phyloP scores from a whole-genome alignment of 352 stramenopile genomes.

The Pythium apleroticum region DNA sequence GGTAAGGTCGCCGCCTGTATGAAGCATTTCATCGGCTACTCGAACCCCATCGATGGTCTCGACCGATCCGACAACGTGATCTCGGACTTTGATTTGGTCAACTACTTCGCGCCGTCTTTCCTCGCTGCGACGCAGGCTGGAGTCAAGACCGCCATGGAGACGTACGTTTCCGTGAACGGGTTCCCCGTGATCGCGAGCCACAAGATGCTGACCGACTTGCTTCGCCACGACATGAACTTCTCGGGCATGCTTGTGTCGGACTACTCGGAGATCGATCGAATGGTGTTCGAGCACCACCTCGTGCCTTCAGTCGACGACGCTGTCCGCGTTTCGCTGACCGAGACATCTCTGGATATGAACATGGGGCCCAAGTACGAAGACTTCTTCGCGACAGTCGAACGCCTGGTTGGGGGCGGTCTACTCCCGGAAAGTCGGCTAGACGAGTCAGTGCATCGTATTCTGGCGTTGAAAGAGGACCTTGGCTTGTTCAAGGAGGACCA shows the following conservation, averaged over 20 bases:
- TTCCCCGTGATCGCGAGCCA: conserved; percentile 85
- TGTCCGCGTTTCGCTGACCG: conserved; percentile 60
- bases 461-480: conserved; percentile 52
- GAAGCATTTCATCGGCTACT: conserved; percentile 90
- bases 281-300: conserved; percentile 83
- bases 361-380: conserved; percentile 72
- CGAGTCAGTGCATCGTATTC: conserved; percentile 39
- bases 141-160: conserved; percentile 90
- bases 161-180: conserved; percentile 88
- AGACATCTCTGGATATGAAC: conserved; percentile 93
- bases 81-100: conserved; percentile 66
- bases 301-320: conserved; percentile 59
- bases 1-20: conserved; percentile 76
- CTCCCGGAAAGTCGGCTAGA: conserved; percentile 49
- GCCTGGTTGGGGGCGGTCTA: conserved; percentile 39
- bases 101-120: conserved; percentile 78
- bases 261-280: conserved; percentile 90
- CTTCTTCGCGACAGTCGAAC: conserved; percentile 54
- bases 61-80: conserved; percentile 74
- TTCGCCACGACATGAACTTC: conserved; percentile 89
- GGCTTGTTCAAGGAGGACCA: conserved; percentile 38
- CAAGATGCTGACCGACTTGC: conserved; percentile 70
- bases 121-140: conserved; percentile 64
- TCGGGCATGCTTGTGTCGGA: conserved; percentile 90
- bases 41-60: conserved; percentile 57